A percentile compares a stretch with the other conserved stretches of the same genome.
phyloP scores from a whole-genome alignment of 768 basidiomycete species.

The Russula foetens region DNA sequence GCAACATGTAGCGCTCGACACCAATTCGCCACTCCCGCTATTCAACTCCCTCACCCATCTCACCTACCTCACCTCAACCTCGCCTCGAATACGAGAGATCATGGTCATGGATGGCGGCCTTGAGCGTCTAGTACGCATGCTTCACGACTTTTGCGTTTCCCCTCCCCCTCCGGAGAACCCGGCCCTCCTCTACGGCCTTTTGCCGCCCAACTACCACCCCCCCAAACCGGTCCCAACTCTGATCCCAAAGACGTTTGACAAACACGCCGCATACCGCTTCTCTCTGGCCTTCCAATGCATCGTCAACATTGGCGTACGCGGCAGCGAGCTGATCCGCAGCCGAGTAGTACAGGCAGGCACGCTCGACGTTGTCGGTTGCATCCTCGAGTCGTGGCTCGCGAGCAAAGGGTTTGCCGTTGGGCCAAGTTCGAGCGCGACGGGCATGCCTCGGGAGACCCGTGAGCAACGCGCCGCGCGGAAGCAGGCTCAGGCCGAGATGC shows the following conservation, averaged over 20 bases:
- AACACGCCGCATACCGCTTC: conserved; percentile 81
- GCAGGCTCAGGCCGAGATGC: conserved; percentile 44
- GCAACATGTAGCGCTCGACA: conserved; percentile 37
- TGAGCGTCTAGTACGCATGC: conserved; percentile 87
- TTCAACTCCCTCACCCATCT: conserved; percentile 96
- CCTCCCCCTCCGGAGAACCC: conserved; percentile 80
- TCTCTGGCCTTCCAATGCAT: conserved; percentile 94
- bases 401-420: conserved; percentile 83
- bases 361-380: conserved; percentile 86
- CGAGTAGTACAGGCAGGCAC: conserved; percentile 94
- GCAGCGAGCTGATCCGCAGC: conserved; percentile 85
- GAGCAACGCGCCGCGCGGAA: conserved; percentile 63
- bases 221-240: conserved; percentile 51
- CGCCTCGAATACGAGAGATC: conserved; percentile 95
- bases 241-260: conserved; percentile 65
- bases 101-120: conserved; percentile 97
- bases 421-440: conserved; percentile 69
- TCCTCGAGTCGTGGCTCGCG: conserved; percentile 88
- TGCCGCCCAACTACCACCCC: conserved; percentile 51
- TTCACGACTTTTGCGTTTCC: conserved; percentile 79
- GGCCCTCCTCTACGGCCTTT: conserved; percentile 66
- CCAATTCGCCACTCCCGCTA: conserved; percentile 53
- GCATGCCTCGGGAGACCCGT: conserved; percentile 62
- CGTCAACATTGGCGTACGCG: conserved; percentile 93
- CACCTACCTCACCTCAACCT: conserved; percentile 93